Conservation (phyloP, 257 asterid species). For the Ocimum tenuiflorum region DNA sequence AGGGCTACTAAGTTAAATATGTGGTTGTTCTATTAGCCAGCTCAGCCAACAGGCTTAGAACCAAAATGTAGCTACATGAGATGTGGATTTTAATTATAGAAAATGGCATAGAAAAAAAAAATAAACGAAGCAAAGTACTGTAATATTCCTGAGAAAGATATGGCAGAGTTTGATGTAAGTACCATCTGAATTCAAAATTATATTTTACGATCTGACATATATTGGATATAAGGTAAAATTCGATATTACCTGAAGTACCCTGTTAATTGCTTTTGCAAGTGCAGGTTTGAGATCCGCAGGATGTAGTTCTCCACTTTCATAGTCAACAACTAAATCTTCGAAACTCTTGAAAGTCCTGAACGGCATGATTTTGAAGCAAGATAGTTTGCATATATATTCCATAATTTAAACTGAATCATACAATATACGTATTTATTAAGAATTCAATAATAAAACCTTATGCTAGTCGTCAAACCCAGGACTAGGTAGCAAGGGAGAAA, state of each 20-base stretch:
- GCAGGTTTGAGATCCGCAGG: constrained; percentile 89
- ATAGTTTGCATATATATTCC: background rate
- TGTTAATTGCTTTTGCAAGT: constrained; percentile 28
- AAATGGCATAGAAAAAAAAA: no score
- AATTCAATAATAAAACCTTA: background rate
- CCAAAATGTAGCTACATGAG: no score
- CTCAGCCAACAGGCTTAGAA: background rate
- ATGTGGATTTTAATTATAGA: no score
- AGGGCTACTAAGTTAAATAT: background rate
- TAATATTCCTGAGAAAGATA: no score
- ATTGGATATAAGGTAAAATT: background rate
- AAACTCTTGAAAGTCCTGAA: constrained; percentile 54
- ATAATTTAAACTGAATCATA: background rate
- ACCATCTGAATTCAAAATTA: background rate
- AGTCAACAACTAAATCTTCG: constrained; percentile 51
- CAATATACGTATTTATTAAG: background rate
- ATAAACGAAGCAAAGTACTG: no score
- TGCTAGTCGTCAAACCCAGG: background rate
- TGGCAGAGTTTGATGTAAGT: no score
- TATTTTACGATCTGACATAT: background rate
- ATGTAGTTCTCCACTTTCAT: constrained; percentile 74
- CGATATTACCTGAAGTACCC: background rate
- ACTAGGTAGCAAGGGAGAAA: background rate
- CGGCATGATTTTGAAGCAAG: background rate
- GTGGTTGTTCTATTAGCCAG: background rate